Evolutionary conservation across 495 filamentous ascomycete genomes (phyloP).

Genomic region (Baudoinia panamericana): DNA sequence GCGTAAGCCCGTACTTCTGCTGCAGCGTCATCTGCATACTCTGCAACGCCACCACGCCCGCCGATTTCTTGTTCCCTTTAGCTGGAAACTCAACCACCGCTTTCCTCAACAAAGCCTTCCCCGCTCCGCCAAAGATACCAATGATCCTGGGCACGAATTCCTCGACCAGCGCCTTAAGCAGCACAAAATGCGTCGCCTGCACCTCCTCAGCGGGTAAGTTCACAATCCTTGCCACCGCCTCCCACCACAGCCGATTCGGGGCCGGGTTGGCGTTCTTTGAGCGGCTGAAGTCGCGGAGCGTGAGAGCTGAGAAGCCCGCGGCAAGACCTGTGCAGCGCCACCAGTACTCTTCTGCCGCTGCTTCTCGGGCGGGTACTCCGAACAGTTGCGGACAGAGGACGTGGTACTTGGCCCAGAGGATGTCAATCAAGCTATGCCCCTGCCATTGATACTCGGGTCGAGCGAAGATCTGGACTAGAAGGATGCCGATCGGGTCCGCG

Average conservation of each 20-base stretch:
- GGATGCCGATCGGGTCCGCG: conserved; percentile 72
- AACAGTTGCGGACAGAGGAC: conserved; percentile 73
- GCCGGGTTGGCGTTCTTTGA: conserved; percentile 57
- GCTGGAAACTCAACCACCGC: conserved; percentile 57
- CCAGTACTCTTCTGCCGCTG: conserved; percentile 43
- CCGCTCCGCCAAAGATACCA: conserved; percentile 61
- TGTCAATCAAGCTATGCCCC: conserved; percentile 55
- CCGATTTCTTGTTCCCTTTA: conserved; percentile 31
- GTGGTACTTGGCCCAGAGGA: conserved; percentile 77
- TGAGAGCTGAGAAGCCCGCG: conserved; percentile 68
- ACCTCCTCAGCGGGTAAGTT: conserved; percentile 54
- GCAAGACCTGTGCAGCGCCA: conserved; percentile 76
- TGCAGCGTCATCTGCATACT: conserved; percentile 2
- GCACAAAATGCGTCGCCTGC: conserved; percentile 62
- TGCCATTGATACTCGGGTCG: conserved; percentile 18
- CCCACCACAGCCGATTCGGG: conserved; percentile 72
- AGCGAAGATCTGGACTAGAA: conserved; percentile 63
- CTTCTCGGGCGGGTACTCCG: conserved; percentile 63
- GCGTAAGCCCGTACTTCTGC: conserved; percentile 1
- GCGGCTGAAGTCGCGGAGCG: conserved; percentile 65
- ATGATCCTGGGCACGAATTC: conserved; percentile 58
- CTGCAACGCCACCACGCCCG: conserved; percentile 10
- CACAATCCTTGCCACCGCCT: conserved; percentile 53
- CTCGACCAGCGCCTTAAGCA: conserved; percentile 65
- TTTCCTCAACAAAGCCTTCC: conserved; percentile 46